These are phyloP conservation scores for Apiospora marii DNA, from an alignment of 2,329 filamentous ascomycete species.

Conservation along the genomic window DNA sequence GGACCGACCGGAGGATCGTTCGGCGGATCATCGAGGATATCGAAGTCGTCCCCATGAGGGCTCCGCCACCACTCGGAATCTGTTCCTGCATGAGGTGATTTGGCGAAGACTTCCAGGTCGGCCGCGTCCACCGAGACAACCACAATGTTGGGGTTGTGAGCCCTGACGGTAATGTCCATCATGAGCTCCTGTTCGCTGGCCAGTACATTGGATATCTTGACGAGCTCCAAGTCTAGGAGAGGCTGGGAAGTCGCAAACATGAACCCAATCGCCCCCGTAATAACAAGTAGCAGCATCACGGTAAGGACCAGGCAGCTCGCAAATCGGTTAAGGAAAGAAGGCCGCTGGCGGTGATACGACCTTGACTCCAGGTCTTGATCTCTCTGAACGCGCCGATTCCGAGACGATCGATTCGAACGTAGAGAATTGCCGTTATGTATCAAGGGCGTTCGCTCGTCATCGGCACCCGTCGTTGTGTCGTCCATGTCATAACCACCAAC, in stretches of 20 bases:
- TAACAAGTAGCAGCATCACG: constrained; percentile 79
- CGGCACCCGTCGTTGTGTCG: constrained; percentile 76
- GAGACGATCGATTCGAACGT: constrained; percentile 60
- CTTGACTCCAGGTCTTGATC: constrained; percentile 69
- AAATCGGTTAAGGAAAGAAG: constrained; percentile 74
- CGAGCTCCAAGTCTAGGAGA: constrained; percentile 78
- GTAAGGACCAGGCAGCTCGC: constrained; percentile 89
- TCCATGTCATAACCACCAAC: constrained; percentile 78
- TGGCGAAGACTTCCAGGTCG: constrained; percentile 93
- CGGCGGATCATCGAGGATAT: constrained; percentile 47
- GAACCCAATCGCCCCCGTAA: constrained; percentile 87
- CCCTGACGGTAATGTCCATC: constrained; percentile 87
- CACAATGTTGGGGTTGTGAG: constrained; percentile 92
- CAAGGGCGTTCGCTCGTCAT: constrained; percentile 84
- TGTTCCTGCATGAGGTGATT: constrained; percentile 85
- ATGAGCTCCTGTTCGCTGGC: constrained; percentile 95
- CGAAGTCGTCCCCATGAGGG: constrained; percentile 44
- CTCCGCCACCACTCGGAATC: constrained; percentile 67
- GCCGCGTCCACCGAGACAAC: constrained; percentile 85
- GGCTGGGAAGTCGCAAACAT: constrained; percentile 92
- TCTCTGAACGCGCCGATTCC: constrained; percentile 62
- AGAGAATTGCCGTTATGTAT: constrained; percentile 54
- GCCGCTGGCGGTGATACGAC: constrained; percentile 64
- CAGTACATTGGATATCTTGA: constrained; percentile 86
- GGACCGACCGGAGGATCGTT: constrained; percentile 56